Percentiles rank a stretch among this genome's conserved stretches.
phyloP scores from a whole-genome alignment of 495 filamentous ascomycete genomes.

The Aspergillus indologenus region DNA sequence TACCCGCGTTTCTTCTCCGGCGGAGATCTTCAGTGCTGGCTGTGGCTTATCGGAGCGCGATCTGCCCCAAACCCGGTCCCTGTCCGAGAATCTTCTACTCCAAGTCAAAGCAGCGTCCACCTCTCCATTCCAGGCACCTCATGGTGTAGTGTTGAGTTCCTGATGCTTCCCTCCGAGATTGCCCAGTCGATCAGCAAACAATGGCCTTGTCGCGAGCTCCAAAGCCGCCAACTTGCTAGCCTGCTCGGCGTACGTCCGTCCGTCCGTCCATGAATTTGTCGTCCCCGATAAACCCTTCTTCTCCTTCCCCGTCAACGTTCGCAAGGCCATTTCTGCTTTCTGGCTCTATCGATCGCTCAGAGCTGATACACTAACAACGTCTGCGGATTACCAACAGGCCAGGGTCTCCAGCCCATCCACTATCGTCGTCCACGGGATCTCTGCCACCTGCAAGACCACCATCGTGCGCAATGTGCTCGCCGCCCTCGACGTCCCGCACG shows the following conservation, averaged over 20 bases:
- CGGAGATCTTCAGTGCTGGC: constrained; percentile 2
- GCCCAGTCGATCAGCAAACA: constrained; percentile 43
- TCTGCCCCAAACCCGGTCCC: constrained; percentile 1
- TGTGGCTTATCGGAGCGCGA: constrained; percentile 7
- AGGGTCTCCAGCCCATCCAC: constrained; percentile 48
- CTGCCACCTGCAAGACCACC: constrained; percentile 85
- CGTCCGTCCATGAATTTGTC: constrained; percentile 4
- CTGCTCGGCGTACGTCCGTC: constrained; percentile 53
- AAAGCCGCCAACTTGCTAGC: constrained; percentile 59
- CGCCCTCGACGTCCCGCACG: constrained; percentile 53
- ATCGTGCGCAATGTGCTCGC: constrained; percentile 63
- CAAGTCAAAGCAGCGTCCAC: neutral
- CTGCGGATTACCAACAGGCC: constrained; percentile 38
- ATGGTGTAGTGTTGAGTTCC: neutral
- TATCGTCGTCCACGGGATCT: constrained; percentile 78
- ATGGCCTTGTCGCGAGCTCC: constrained; percentile 63
- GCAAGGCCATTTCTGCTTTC: too few species aligned
- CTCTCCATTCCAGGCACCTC: neutral
- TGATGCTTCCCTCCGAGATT: constrained; percentile 36
- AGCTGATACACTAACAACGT: too few species aligned
- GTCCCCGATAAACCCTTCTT: neutral
- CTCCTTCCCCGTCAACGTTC: neutral
- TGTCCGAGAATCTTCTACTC: neutral
- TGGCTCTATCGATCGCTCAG: too few species aligned
- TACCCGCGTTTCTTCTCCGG: constrained; percentile 7